Percentiles rank a stretch among this genome's conserved stretches.
phyloP scores from a whole-genome alignment of 768 basidiomycete species.

The Tephrocybe rancida region DNA sequence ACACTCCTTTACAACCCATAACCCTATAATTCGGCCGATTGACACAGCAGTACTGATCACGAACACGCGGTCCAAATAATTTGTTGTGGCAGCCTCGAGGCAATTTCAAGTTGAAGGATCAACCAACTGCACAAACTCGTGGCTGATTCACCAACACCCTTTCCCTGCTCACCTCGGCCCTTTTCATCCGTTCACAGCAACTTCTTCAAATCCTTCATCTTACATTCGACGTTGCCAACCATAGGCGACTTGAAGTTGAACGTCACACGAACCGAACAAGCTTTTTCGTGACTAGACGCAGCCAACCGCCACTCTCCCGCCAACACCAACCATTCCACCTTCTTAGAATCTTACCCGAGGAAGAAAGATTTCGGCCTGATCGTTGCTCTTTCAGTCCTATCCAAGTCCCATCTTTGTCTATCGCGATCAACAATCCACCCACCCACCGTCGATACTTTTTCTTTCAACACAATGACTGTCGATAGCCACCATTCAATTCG shows the following conservation, averaged over 20 bases:
- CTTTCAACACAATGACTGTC: conserved; percentile 25
- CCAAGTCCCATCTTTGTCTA: conserved; percentile 47
- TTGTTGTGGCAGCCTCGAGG: conserved; percentile 28
- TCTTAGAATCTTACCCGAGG: conserved; percentile 35
- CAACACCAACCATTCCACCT: conserved; percentile 48
- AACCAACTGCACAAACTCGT: conserved; percentile 20
- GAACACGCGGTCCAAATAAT: conserved; percentile 20
- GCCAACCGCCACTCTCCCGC: conserved; percentile 26
- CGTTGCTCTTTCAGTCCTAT: conserved; percentile 40
- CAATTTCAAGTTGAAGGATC: conserved; percentile 12
- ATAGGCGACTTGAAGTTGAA: neutral
- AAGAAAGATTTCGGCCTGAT: conserved; percentile 35
- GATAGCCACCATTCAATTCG: conserved; percentile 29
- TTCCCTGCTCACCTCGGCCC: conserved; percentile 15
- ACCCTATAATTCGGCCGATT: conserved; percentile 13
- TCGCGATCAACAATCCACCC: conserved; percentile 29
- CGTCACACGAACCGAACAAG: conserved; percentile 37
- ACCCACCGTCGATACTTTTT: conserved; percentile 20
- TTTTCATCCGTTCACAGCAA: conserved; percentile 10
- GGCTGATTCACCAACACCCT: conserved; percentile 19
- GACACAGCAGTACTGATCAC: conserved; percentile 9
- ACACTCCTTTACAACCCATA: conserved; percentile 21
- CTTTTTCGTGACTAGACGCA: conserved; percentile 28
- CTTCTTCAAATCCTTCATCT: neutral
- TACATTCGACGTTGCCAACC: neutral